Conservation (phyloP, 176 grass and related monocot genomes). For the Urochloa ruziziensis region DNA sequence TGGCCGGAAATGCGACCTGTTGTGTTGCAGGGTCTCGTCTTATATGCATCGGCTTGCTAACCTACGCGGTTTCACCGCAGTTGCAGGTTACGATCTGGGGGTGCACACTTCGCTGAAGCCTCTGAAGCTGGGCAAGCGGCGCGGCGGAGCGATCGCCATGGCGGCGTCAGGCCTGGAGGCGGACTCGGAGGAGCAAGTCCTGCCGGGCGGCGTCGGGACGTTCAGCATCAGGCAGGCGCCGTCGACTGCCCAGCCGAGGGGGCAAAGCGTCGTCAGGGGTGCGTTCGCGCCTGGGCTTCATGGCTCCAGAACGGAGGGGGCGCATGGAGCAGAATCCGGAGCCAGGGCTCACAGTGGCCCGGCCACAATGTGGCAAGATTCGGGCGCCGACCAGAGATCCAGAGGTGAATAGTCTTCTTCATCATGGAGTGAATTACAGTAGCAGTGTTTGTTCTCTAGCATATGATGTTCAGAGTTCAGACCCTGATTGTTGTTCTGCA, state of each 20-base stretch:
- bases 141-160: not conserved
- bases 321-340: conserved; percentile 11
- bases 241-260: not conserved
- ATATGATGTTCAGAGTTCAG: not conserved
- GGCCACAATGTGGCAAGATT: conserved; percentile 52
- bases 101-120: conserved; percentile 46
- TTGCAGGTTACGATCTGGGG: conserved; percentile 40
- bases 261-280: not conserved
- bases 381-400: conserved; percentile 41
- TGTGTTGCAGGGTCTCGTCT: not conserved
- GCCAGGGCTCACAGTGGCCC: conserved; percentile 22
- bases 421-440: not conserved
- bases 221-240: conserved; percentile 75
- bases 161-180: not conserved
- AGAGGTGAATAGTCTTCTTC: conserved; percentile 26
- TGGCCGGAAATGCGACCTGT: not conserved
- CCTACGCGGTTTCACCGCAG: not conserved
- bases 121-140: conserved; percentile 27
- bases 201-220: conserved; percentile 68
- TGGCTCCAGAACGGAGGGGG: not conserved
- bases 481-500: not conserved
- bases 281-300: not conserved
- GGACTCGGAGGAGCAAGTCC: conserved; percentile 46
- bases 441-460: not conserved
- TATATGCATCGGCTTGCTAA: not conserved